A percentile compares a stretch with the other conserved stretches of the same genome.
Evolutionary conservation across 805 yeast species (phyloP).

Genomic region (Lipomyces sp.): DNA sequence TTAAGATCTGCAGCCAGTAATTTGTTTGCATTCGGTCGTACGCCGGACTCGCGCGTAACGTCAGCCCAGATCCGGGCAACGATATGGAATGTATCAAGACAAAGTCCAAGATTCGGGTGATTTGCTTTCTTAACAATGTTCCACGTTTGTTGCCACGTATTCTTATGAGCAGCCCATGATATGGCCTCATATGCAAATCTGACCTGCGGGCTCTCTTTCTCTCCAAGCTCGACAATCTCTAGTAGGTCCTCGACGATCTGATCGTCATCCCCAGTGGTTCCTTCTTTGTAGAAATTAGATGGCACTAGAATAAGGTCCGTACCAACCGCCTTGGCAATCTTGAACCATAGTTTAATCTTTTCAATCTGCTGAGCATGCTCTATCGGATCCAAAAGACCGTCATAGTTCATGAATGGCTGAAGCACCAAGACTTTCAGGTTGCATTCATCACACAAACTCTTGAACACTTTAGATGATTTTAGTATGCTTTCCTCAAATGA

Average conservation of each 20-base stretch:
- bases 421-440: constrained; percentile 11
- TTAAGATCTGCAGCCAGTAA: constrained; percentile 22
- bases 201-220: constrained; percentile 27
- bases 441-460: constrained; percentile 13
- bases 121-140: constrained; percentile 39
- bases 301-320: constrained; percentile 31
- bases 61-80: constrained; percentile 37
- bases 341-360: constrained; percentile 27
- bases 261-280: constrained; percentile 25
- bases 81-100: constrained; percentile 45
- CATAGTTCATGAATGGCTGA: constrained; percentile 23
- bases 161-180: constrained; percentile 42
- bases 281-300: constrained; percentile 8
- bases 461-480: constrained; percentile 4
- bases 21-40: constrained; percentile 22
- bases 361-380: constrained; percentile 13
- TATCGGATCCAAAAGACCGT: constrained; percentile 17
- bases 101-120: constrained; percentile 42
- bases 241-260: constrained; percentile 25
- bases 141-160: constrained; percentile 37
- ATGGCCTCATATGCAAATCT: constrained; percentile 44
- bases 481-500: neutral
- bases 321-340: constrained; percentile 16
- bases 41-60: constrained; percentile 17
- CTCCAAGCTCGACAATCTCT: constrained; percentile 28